A percentile compares a stretch with the other conserved stretches of the same genome.
Evolutionary conservation across 164 flowering plant genomes (phyloP).

Genomic region (Pachysandra terminalis): DNA sequence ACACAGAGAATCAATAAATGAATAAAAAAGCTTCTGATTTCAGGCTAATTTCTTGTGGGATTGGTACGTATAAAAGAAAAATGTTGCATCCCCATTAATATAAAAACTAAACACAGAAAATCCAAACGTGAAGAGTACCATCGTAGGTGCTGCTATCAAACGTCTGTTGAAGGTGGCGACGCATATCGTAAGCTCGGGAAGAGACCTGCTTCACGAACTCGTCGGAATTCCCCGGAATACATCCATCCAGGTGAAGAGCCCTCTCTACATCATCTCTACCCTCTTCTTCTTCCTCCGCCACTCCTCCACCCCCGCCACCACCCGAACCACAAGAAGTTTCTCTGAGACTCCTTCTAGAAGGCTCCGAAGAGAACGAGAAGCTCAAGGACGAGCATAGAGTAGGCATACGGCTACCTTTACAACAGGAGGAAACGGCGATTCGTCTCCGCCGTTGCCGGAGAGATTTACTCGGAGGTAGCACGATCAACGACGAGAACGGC

Average conservation of each 20-base stretch:
- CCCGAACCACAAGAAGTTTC: constrained; percentile 14
- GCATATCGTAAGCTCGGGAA: constrained; percentile 95
- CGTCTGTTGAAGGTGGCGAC: constrained; percentile 74
- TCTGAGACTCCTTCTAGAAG: constrained; percentile 16
- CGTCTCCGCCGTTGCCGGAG: constrained; percentile 23
- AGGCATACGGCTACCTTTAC: constrained; percentile 1
- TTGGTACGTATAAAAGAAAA: too few relatives aligned
- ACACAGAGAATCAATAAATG: too few relatives aligned
- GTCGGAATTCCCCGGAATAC: constrained; percentile 71
- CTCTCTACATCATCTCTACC: constrained; percentile 60
- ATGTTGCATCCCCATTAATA: too few relatives aligned
- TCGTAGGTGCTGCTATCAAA: constrained; percentile 89
- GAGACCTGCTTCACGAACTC: constrained; percentile 89
- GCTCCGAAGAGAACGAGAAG: constrained; percentile 13
- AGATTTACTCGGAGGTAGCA: constrained; percentile 33
- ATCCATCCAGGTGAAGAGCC: constrained; percentile 84
- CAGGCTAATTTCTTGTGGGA: too few relatives aligned
- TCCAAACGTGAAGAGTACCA: constrained; percentile 33
- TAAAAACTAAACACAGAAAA: not conserved
- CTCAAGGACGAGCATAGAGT: constrained; percentile 11
- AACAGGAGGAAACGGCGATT: constrained; percentile 1
- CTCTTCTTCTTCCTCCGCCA: constrained; percentile 20
- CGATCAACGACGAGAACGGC: constrained; percentile 58
- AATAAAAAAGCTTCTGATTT: too few relatives aligned
- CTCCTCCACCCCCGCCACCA: constrained; percentile 21